phyloP scores from a whole-genome alignment of 176 grass and related monocot species.

The Avena atlantica region DNA sequence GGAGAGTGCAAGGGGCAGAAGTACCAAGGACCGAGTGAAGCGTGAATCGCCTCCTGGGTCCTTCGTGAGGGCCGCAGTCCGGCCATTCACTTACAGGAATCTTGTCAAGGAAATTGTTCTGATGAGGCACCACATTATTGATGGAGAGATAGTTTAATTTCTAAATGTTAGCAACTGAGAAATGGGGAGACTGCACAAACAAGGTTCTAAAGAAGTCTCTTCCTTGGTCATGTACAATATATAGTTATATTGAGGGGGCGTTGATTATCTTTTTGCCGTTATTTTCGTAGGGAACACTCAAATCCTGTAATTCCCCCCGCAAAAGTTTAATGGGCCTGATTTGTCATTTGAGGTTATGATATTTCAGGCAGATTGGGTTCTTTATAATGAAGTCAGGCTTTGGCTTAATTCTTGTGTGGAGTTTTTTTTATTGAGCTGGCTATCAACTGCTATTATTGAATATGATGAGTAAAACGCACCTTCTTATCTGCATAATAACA shows the following conservation, averaged over 20 bases:
- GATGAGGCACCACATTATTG: slow-evolving; percentile 82
- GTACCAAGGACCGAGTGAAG: slow-evolving; percentile 25
- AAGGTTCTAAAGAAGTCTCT: slow-evolving; percentile 21
- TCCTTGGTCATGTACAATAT: slow-evolving; percentile 21
- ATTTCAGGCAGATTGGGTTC: not conserved
- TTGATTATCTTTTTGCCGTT: not conserved
- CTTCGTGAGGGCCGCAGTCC: slow-evolving; percentile 75
- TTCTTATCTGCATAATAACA: not conserved
- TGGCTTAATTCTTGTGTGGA: slow-evolving; percentile 1
- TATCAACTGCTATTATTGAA: not conserved
- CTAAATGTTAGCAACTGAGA: not conserved
- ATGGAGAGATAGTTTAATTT: slow-evolving; percentile 70
- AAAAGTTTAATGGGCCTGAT: not conserved
- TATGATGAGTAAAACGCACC: not conserved
- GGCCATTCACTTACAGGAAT: slow-evolving; percentile 88
- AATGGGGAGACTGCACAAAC: slow-evolving; percentile 17
- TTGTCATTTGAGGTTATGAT: slow-evolving; percentile 11
- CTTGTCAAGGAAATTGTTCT: slow-evolving; percentile 96
- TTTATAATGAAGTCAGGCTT: not conserved
- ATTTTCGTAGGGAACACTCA: not conserved
- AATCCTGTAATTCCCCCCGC: not conserved
- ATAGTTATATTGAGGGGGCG: not conserved
- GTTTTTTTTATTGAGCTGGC: not conserved
- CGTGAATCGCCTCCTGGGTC: slow-evolving; percentile 45
- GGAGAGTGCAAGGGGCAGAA: slow-evolving; percentile 29